Evolutionary conservation across 768 basidiomycete genomes (phyloP), one percentile per base, ranked within the genome.

Genomic region (Auricularia heimuer): DNA sequence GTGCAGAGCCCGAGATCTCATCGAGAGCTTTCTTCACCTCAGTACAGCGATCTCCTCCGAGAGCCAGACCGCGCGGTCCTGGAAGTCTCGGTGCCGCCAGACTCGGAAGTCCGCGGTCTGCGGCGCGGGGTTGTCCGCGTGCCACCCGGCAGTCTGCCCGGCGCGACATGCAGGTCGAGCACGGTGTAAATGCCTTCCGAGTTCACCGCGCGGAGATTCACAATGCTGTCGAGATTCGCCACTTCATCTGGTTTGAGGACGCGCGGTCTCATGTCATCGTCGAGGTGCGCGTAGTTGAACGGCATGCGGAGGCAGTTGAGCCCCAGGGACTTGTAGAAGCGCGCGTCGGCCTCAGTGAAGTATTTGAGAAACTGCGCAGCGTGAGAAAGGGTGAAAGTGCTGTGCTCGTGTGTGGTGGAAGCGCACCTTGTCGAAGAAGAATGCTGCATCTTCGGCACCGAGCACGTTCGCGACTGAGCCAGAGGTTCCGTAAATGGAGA

Each of bases 131-230:
- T 47, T 47, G 44, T 63, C 62, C 24, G 62, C 36, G 62, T 63
- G 62, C 62, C 62, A 63, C 10, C 54, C 62, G 35, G 60, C 21
- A 35, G 68, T 60, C 61, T 65, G 64, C 7, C 75, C 1, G 76
- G 76, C 8, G 70, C 71, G n/a, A 74, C 70, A 64, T 77, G 76
- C 18, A 77, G 68, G 62, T 77, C 76, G 61, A 76, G 74, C 62
- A 77, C 68, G 12, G 72, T 70, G 67, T 75, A 77, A 36, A 77
- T 73, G 10, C 70, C 73, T 33, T 74, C 65, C 63, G 72, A 29
- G 29, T 29, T 29, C 29, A 29, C 71, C 16, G 71, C 71, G 64
- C 76, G 76, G 29, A 72, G 37, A 54, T 76, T 70, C 61, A 77
- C 70, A 21, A 75, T 71, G 42, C 75, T 62, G 51, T 77, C 76